These are phyloP conservation scores for Hordeum pubiflorum DNA, from an alignment of 202 grass and related monocot species.

Conservation along the genomic window DNA sequence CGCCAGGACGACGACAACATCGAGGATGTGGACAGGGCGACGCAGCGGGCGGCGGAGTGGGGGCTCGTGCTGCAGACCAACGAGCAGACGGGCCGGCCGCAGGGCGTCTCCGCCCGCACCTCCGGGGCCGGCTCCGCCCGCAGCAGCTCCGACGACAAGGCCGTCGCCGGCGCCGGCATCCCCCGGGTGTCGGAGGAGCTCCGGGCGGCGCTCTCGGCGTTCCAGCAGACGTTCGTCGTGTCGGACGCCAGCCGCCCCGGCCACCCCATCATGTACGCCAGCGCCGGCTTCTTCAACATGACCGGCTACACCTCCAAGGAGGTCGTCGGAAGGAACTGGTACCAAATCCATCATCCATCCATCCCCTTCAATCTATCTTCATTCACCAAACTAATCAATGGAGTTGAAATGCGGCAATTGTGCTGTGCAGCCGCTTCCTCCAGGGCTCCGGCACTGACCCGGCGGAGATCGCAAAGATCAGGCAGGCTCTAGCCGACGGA, in stretches of 20 bases:
- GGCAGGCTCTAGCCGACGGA: conserved; percentile 49
- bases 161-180: conserved; percentile 16
- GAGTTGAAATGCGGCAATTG: background rate
- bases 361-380: background rate
- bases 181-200: conserved; percentile 89
- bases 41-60: conserved; percentile 72
- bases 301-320: conserved; percentile 81
- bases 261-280: conserved; percentile 83
- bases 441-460: conserved; percentile 69
- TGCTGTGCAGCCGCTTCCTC: conserved; percentile 55
- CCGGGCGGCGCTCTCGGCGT: conserved; percentile 74
- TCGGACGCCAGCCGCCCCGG: conserved; percentile 72
- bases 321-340: conserved; percentile 85
- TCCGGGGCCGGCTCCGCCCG: conserved; percentile 5
- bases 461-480: conserved; percentile 81
- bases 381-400: background rate
- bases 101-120: conserved; percentile 50
- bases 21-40: conserved; percentile 38
- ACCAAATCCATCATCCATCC: background rate
- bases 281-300: conserved; percentile 91
- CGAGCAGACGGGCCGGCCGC: conserved; percentile 61
- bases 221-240: conserved; percentile 92
- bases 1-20: background rate
- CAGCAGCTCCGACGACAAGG: conserved; percentile 44
- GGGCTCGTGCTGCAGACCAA: conserved; percentile 74